Base-by-base conservation (phyloP, 768 basidiomycete species). In the Serendipita sp. region DNA sequence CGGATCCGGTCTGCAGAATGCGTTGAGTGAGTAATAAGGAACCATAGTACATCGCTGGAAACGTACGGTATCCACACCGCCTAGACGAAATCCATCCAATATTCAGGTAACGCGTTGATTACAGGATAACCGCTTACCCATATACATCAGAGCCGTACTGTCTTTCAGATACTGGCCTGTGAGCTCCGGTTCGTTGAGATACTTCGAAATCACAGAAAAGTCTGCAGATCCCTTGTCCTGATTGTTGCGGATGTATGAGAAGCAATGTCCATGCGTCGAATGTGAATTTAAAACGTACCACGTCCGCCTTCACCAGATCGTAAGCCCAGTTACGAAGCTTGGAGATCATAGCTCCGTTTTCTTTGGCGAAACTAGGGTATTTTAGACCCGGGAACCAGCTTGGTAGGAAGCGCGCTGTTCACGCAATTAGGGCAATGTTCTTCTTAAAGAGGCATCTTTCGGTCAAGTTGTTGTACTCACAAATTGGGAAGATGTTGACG, bases 361-460 rank as follows among this genome's bases (percentile, higher is more conserved):
- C n/a, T n/a, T 58, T 26, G 22, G 24, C 53, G 11, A 58, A 83
- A 20, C 73, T 71, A 69, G 81, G 80, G 73, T 88, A 90, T 1
- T 78, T 78, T 3, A 81, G 77, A 13, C 85, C 85, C 20, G 88
- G 88, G 51, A 81, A 73, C 83, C 84, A 88, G 45, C 69, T 67
- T 0, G 88, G 88, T 26, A 88, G 68, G 66, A 79, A 69, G 68
- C 76, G 77, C 66, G 77, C 71, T 50, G 69, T 50, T 26, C 9
- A 42, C 7, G 26, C n/a, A 48, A 4, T n/a, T n/a, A n/a, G n/a
- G n/a, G 45, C 14, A 38, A 4, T 38, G 14, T 38, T 38, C 3
- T 38, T 38, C 14, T 38, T 38, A 38, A 38, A 14, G 41, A 66
- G 24, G 16, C 14, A 38, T 38, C 14, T 38, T 38, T 14, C 14